These are phyloP conservation scores for Fusarium torreyae DNA, from an alignment of 2,329 filamentous ascomycete genomes.

Conservation along the genomic window DNA sequence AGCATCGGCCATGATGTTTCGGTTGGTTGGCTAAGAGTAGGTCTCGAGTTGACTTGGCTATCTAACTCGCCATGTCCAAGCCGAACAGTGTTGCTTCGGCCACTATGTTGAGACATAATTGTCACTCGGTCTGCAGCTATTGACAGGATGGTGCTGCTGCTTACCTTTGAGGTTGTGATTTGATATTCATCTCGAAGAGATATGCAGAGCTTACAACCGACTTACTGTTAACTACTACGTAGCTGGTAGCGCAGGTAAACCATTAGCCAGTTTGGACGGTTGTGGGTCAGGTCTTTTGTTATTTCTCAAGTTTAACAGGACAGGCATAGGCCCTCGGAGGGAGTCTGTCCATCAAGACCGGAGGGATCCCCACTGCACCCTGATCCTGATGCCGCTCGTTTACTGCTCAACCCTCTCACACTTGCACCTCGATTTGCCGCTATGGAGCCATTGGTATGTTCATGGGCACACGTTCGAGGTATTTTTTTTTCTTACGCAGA, in stretches of 20 bases:
- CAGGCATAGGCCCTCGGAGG: conserved; percentile 29
- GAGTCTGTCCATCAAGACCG: conserved; percentile 40
- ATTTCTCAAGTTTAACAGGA: conserved; percentile 30
- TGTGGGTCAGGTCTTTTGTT: conserved; percentile 46
- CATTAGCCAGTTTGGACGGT: conserved; percentile 32
- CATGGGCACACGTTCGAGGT: conserved; percentile 41
- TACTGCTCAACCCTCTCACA: conserved; percentile 39
- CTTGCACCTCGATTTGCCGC: conserved; percentile 44
- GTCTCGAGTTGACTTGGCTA: conserved; percentile 38
- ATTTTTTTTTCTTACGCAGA: conserved; percentile 35
- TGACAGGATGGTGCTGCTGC: conserved; percentile 19
- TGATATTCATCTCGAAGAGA: conserved; percentile 19
- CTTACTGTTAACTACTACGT: conserved; percentile 20
- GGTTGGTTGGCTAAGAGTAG: conserved; percentile 27
- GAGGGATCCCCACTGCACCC: conserved; percentile 44
- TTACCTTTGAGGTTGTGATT: conserved; percentile 16
- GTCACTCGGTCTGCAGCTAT: conserved; percentile 33
- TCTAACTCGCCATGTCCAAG: conserved; percentile 31
- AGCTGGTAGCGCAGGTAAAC: conserved; percentile 22
- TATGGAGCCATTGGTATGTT: conserved; percentile 43
- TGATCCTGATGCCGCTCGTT: conserved; percentile 42
- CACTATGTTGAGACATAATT: conserved; percentile 34
- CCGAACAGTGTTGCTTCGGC: conserved; percentile 26
- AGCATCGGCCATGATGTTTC: conserved; percentile 41
- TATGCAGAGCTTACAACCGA: conserved; percentile 15